A percentile compares a stretch with the other conserved stretches of the same genome.
Evolutionary conservation across 495 filamentous ascomycete genomes (phyloP).

Genomic region (Aspergillus baeticus): DNA sequence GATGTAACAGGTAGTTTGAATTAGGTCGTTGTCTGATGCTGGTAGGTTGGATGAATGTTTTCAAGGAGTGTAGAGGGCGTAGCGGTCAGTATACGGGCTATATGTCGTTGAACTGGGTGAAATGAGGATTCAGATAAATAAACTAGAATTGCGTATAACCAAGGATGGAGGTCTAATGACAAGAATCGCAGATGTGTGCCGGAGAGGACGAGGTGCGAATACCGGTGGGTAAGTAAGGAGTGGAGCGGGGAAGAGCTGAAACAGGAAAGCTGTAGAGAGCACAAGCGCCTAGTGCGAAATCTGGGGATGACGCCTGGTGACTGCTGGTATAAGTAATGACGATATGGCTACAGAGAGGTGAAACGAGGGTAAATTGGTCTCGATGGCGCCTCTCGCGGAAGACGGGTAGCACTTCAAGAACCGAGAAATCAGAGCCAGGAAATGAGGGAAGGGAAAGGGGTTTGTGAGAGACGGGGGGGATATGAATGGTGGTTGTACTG

Average conservation of each 20-base stretch:
- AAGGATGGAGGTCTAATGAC: conserved; percentile 1
- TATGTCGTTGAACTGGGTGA: background rate
- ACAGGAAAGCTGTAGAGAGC: background rate
- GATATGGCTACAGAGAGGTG: background rate
- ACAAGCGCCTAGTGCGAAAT: background rate
- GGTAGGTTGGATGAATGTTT: background rate
- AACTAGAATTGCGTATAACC: conserved; percentile 1
- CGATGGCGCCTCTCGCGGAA: conserved; percentile 1
- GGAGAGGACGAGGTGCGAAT: background rate
- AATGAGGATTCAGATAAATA: background rate
- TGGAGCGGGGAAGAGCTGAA: background rate
- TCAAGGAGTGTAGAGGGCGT: background rate
- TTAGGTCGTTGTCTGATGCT: background rate
- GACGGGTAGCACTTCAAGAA: background rate
- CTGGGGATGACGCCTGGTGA: background rate
- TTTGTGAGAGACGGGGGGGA: conserved; percentile 10
- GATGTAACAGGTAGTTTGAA: background rate
- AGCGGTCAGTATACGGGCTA: background rate
- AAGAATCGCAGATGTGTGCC: background rate
- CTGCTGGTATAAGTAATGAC: background rate
- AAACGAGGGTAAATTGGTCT: conserved; percentile 2
- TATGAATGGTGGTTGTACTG: conserved; percentile 11
- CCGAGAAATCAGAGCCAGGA: background rate
- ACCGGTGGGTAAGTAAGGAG: background rate
- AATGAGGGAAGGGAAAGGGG: conserved; percentile 3